Base-by-base conservation (phyloP, 176 grass and related monocot species). In the Zizania latifolia region DNA sequence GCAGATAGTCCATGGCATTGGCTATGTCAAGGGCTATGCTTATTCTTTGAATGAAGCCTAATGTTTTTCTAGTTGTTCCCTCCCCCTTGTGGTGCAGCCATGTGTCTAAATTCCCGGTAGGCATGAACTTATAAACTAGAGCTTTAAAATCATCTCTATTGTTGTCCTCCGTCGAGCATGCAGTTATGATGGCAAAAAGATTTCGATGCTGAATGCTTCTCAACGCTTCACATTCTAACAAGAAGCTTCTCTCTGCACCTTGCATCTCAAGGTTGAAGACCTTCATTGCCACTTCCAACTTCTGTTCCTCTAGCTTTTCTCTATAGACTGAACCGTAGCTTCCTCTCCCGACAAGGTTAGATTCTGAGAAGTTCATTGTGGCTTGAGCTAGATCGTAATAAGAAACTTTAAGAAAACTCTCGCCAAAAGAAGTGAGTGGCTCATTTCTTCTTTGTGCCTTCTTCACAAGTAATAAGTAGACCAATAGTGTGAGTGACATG, bases 101-200 rank as follows among this genome's bases (percentile, higher is more conserved):
- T 8, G 74, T 73, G 11, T 90, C 88, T 15, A 90, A 7, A 12
- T 31, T 90, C 45, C 88, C 84, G 16, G 84, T 87, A 3, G 84
- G 84, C 84, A 91, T 91, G 83, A 70, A 86, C 13, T 90, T 76
- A 1, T 87, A 81, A 33, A 90, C 23, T 59, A 87, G 9, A 37
- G 89, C 89, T 30, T 76, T 87, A 57, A 91, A 91, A 2, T 41
- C 84, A 29, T 73, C 68, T 0, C 89, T 84, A 1, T 0, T 13
- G 6, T 4, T 46, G 22, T 87, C 84, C 24, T 81, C 27, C 0
- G 64, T 91, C 0, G 65, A 68, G 23, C 89, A 87, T 14, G 71
- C 74, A 32, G 84, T 91, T 40, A 82, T 8, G 34, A 91, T 70
- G 4, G 71, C 39, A 35, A 91, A 4, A 43, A 91, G 76, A 34